A percentile compares a stretch with the other conserved stretches of the same genome.
Conservation (phyloP, 129 eudicot genomes). For the Flaveria brownii region DNA sequence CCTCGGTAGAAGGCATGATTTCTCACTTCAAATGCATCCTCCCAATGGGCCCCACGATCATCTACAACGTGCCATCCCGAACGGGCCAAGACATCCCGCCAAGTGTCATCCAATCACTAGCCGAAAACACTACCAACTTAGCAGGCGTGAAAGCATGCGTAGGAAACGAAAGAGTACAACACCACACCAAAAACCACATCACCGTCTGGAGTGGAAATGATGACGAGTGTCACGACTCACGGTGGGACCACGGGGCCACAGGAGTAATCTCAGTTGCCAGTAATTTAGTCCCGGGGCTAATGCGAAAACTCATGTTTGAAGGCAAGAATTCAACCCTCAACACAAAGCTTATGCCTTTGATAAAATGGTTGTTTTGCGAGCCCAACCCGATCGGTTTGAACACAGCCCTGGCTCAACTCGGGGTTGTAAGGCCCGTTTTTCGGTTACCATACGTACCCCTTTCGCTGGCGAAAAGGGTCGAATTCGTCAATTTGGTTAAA, state of each 20-base stretch:
- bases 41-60: constrained; percentile 74
- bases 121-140: constrained; percentile 57
- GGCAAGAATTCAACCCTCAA: constrained; percentile 63
- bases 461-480: constrained; percentile 58
- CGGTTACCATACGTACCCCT: constrained; percentile 79
- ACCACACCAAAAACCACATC: constrained; percentile 45
- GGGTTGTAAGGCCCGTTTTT: constrained; percentile 72
- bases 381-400: constrained; percentile 81
- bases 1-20: constrained; percentile 66
- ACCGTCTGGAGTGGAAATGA: constrained; percentile 83
- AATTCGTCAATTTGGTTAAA: constrained; percentile 61
- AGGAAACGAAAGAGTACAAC: constrained; percentile 55
- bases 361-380: constrained; percentile 75
- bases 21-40: constrained; percentile 72
- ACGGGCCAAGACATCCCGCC: constrained; percentile 89
- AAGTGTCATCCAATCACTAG: constrained; percentile 43
- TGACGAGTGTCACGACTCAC: constrained; percentile 72
- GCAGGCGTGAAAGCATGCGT: constrained; percentile 72
- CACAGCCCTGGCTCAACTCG: constrained; percentile 85
- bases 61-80: constrained; percentile 74
- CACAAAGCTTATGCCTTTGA: constrained; percentile 52
- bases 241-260: constrained; percentile 71
- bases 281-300: constrained; percentile 73
- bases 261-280: constrained; percentile 79
- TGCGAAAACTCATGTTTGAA: constrained; percentile 70